phyloP scores from a whole-genome alignment of 805 yeast species.

The Candida dendrica region DNA sequence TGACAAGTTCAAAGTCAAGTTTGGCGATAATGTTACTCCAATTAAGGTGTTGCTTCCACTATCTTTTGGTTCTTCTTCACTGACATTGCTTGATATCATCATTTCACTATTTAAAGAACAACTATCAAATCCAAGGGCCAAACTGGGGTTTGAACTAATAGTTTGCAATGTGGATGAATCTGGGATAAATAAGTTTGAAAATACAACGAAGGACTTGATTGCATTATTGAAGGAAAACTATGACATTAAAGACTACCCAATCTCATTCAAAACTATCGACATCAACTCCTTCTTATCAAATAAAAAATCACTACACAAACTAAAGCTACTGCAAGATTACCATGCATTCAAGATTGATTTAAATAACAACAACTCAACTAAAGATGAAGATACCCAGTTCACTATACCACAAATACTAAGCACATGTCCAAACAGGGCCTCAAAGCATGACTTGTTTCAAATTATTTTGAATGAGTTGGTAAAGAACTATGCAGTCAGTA shows the following conservation, averaged over 20 bases:
- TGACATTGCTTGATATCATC: constrained; percentile 63
- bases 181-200: constrained; percentile 11
- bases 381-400: constrained; percentile 3
- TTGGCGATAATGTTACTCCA: constrained; percentile 33
- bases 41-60: constrained; percentile 52
- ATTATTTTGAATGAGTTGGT: constrained; percentile 42
- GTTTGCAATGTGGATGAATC: constrained; percentile 43
- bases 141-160: constrained; percentile 57
- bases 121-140: constrained; percentile 48
- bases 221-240: constrained; percentile 12
- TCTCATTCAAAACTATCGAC: constrained; percentile 32
- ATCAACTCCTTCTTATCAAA: constrained; percentile 32
- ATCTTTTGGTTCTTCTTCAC: constrained; percentile 61
- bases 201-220: constrained; percentile 8
- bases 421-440: constrained; percentile 45
- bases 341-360: constrained; percentile 7
- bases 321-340: constrained; percentile 25
- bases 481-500: constrained; percentile 35
- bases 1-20: constrained; percentile 69
- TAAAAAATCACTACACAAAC: constrained; percentile 20
- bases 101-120: constrained; percentile 60
- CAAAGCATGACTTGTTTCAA: constrained; percentile 54
- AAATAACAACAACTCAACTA: constrained; percentile 5
- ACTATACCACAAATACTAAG: constrained; percentile 28
- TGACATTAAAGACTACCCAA: constrained; percentile 21